These are phyloP conservation scores for Globisporangium alternatum DNA, from an alignment of 352 stramenopile species.

Conservation along the genomic window DNA sequence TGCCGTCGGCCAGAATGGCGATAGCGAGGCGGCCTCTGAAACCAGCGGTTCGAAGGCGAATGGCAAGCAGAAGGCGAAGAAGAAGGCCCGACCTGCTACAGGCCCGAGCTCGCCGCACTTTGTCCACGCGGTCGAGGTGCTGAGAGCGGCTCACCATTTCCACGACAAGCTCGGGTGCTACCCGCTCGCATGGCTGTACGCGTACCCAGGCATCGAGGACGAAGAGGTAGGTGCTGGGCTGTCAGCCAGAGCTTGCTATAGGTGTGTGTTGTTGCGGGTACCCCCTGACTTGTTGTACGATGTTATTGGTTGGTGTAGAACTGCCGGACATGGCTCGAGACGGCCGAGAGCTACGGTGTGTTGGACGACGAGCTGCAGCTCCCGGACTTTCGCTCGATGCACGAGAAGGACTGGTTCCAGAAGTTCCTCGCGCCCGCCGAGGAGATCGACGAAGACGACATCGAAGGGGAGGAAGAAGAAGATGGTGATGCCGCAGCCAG, in stretches of 20 bases:
- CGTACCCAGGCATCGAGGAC: conserved; percentile 46
- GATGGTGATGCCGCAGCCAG: background rate
- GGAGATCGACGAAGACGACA: conserved; percentile 22
- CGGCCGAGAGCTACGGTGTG: conserved; percentile 72
- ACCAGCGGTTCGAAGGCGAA: background rate
- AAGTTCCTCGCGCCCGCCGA: conserved; percentile 46
- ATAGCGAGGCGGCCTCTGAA: conserved; percentile 12
- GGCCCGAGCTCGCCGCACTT: conserved; percentile 27
- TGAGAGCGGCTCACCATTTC: conserved; percentile 72
- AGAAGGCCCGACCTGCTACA: conserved; percentile 9
- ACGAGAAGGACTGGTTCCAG: conserved; percentile 53
- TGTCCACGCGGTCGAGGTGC: conserved; percentile 53
- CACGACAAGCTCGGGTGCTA: conserved; percentile 84
- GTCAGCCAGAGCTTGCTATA: background rate
- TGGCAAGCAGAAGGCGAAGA: conserved; percentile 16
- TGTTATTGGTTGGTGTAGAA: conserved; percentile 26
- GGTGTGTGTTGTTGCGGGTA: too few relatives aligned
- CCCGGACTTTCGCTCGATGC: conserved; percentile 52
- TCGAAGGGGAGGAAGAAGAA: conserved; percentile 2
- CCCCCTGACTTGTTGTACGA: background rate
- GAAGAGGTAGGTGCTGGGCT: conserved; percentile 36
- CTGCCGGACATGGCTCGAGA: conserved; percentile 75
- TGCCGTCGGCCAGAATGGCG: conserved; percentile 10
- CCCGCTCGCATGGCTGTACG: conserved; percentile 66
- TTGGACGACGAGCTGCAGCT: conserved; percentile 74